phyloP scores from a whole-genome alignment of 2,329 filamentous ascomycete genomes.

The Diaporthe eres region DNA sequence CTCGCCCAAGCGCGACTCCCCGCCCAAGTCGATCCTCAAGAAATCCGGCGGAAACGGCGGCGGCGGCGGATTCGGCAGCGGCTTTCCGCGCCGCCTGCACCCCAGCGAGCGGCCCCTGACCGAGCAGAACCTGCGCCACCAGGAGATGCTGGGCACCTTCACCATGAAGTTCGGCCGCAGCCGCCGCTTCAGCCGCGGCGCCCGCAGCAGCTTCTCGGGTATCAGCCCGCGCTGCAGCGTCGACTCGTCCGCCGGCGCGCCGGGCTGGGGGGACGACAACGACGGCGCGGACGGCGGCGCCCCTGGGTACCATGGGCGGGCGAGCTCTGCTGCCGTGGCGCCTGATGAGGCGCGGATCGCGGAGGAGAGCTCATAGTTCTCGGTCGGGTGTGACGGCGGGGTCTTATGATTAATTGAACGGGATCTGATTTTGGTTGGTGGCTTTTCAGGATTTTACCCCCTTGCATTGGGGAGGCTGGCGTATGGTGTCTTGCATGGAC shows the following conservation, averaged over 20 bases:
- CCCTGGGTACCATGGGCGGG: not conserved
- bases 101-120: constrained; percentile 62
- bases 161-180: constrained; percentile 61
- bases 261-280: not conserved
- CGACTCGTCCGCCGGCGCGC: not conserved
- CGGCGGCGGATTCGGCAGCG: not conserved
- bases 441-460: not conserved
- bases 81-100: constrained; percentile 48
- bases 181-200: constrained; percentile 36
- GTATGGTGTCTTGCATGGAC: constrained; percentile 18
- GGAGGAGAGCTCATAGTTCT: constrained; percentile 12
- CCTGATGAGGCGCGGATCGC: constrained; percentile 29
- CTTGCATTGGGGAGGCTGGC: constrained; percentile 9
- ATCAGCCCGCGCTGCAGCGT: constrained; percentile 57
- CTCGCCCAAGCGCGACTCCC: constrained; percentile 37
- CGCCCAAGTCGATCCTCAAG: constrained; percentile 31
- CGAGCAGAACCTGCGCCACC: constrained; percentile 61
- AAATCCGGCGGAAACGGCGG: not conserved
- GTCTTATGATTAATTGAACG: not conserved
- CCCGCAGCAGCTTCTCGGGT: constrained; percentile 46
- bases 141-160: constrained; percentile 62
- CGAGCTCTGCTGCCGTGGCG: constrained; percentile 21
- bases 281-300: not conserved
- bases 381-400: not conserved
- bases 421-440: not conserved